A percentile compares a stretch with the other conserved stretches of the same genome.
Evolutionary conservation across 2,329 filamentous ascomycete species (phyloP).

Genomic region (Colletotrichum sp.): DNA sequence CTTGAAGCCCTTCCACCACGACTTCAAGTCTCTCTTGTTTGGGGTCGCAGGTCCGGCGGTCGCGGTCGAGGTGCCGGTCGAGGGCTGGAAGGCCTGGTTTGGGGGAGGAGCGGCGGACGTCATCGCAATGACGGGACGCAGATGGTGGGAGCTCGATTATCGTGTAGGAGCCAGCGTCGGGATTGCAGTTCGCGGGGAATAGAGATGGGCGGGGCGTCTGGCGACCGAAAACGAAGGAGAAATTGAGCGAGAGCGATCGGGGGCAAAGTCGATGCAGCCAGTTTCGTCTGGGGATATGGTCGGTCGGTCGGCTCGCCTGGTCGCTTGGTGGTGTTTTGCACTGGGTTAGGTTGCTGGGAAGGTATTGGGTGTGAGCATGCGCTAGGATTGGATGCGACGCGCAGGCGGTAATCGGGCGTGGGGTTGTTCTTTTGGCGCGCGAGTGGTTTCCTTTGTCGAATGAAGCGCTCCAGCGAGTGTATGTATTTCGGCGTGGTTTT

Average conservation of each 20-base stretch:
- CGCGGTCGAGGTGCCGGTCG: slow-evolving; percentile 9
- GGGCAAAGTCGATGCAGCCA: not conserved
- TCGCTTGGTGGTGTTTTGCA: slow-evolving; percentile 21
- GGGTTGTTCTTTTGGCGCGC: slow-evolving; percentile 11
- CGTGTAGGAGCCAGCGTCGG: slow-evolving; percentile 7
- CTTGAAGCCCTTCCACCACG: slow-evolving; percentile 98
- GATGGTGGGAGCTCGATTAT: slow-evolving; percentile 20
- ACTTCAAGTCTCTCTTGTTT: slow-evolving; percentile 85
- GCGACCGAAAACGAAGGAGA: not conserved
- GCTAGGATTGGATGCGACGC: slow-evolving; percentile 18
- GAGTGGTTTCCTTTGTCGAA: slow-evolving; percentile 15
- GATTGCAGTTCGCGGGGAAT: not conserved
- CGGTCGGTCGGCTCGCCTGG: slow-evolving; percentile 11
- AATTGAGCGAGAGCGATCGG: not conserved
- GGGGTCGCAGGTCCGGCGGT: slow-evolving; percentile 65
- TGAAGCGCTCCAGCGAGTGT: not conserved
- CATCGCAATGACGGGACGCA: slow-evolving; percentile 32
- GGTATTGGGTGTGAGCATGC: slow-evolving; percentile 19
- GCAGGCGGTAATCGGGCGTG: slow-evolving; percentile 19
- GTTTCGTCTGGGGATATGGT: not conserved
- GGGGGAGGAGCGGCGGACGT: slow-evolving; percentile 30
- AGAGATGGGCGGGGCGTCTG: not conserved
- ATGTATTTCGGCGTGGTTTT: not conserved
- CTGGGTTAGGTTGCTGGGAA: slow-evolving; percentile 15
- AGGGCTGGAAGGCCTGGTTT: slow-evolving; percentile 20